A percentile compares a stretch with the other conserved stretches of the same genome.
Evolutionary conservation across 176 grass and related monocot genomes (phyloP).

Genomic region (Cenchrus purpureus): DNA sequence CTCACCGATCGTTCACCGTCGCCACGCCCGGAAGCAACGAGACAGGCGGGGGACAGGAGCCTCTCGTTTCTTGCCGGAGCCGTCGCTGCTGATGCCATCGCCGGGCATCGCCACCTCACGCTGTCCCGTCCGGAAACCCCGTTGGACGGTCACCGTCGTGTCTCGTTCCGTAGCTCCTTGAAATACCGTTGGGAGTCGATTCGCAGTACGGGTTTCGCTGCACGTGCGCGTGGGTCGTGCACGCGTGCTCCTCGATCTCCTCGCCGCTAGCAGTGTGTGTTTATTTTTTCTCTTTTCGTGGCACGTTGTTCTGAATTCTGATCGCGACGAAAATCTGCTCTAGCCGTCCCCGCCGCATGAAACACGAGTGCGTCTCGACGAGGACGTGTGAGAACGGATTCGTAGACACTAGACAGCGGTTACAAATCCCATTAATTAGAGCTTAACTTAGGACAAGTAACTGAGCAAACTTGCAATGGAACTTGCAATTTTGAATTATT

Average conservation of each 20-base stretch:
- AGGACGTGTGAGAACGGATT: background rate
- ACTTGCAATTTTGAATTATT: too few relatives aligned
- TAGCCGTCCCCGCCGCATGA: background rate
- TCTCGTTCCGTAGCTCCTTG: background rate
- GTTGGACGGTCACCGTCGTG: background rate
- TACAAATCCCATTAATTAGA: background rate
- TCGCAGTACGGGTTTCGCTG: background rate
- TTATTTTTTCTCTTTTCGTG: background rate
- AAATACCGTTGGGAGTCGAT: background rate
- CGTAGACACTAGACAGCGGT: background rate
- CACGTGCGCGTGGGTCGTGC: background rate
- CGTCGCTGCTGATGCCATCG: background rate
- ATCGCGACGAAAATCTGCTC: background rate
- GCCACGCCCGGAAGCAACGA: background rate
- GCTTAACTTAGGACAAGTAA: background rate
- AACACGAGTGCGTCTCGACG: background rate
- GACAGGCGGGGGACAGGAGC: background rate
- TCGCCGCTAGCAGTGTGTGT: background rate
- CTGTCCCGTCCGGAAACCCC: background rate
- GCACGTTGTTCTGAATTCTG: background rate
- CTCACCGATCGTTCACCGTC: background rate
- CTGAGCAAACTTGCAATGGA: too few relatives aligned
- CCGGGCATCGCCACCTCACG: background rate
- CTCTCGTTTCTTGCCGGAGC: background rate
- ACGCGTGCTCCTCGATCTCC: background rate